Conservation (phyloP, 352 stramenopile species). For the Blastocystis sp. region DNA sequence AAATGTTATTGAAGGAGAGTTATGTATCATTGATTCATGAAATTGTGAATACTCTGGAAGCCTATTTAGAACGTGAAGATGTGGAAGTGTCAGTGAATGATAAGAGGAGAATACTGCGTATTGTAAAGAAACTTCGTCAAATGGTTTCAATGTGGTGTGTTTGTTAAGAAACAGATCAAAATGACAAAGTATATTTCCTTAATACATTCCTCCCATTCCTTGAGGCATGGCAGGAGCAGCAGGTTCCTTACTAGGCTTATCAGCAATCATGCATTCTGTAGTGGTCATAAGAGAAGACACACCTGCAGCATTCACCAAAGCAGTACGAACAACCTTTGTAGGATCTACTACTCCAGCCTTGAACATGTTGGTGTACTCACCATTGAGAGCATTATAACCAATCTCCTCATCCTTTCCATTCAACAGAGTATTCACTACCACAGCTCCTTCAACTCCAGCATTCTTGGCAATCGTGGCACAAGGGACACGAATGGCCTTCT, state of each 20-base stretch:
- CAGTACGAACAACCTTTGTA: conserved; percentile 94
- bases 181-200: neutral
- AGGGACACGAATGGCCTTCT: conserved; percentile 83
- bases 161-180: conserved; percentile 11
- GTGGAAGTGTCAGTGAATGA: neutral
- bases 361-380: conserved; percentile 94
- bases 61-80: neutral
- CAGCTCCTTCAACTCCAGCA: conserved; percentile 90
- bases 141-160: neutral
- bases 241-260: conserved; percentile 52
- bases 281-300: conserved; percentile 98
- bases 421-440: conserved; percentile 96
- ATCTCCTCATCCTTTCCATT: conserved; percentile 78
- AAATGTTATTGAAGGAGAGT: neutral
- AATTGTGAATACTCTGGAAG: neutral
- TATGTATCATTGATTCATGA: neutral
- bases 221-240: conserved; percentile 40
- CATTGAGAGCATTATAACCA: conserved; percentile 94
- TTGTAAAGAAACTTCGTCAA: neutral
- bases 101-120: neutral
- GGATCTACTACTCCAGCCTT: conserved; percentile 85
- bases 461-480: conserved; percentile 94
- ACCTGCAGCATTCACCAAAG: conserved; percentile 91
- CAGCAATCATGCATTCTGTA: conserved; percentile 74
- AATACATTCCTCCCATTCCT: conserved; percentile 63